These are phyloP conservation scores for Gossypium aridum DNA, from an alignment of 441 rosid genomes.

Conservation along the genomic window DNA sequence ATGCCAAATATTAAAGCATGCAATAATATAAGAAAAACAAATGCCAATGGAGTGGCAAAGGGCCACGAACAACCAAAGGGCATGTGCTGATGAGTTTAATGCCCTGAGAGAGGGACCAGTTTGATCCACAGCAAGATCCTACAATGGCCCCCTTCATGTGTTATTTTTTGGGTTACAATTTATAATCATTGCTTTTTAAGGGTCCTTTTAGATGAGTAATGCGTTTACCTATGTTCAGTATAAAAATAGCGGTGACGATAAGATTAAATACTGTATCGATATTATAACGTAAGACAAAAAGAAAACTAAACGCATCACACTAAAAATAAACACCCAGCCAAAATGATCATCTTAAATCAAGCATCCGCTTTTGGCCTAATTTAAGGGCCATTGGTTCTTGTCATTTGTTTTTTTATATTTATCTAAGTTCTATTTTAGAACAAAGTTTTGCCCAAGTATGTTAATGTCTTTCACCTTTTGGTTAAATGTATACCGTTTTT, in stretches of 20 bases:
- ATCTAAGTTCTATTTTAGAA: background rate
- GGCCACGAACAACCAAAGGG: slow-evolving; percentile 34
- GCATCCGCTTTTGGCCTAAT: slow-evolving; percentile 8
- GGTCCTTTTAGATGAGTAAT: too few relatives aligned
- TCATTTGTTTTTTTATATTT: background rate
- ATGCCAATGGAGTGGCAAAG: slow-evolving; percentile 34
- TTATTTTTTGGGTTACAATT: slow-evolving; percentile 2
- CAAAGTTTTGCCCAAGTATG: background rate
- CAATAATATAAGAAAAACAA: too few relatives aligned
- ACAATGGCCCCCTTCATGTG: slow-evolving; percentile 19
- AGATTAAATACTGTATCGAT: too few relatives aligned
- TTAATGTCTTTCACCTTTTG: background rate
- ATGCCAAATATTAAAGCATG: background rate
- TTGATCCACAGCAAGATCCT: slow-evolving; percentile 28
- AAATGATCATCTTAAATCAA: slow-evolving; percentile 1
- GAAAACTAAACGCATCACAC: too few relatives aligned
- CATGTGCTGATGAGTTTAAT: slow-evolving; percentile 35
- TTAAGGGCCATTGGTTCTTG: background rate
- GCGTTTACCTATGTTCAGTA: too few relatives aligned
- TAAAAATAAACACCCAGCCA: too few relatives aligned
- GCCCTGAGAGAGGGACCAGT: slow-evolving; percentile 29
- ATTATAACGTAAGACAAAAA: too few relatives aligned
- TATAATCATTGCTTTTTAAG: slow-evolving; percentile 5
- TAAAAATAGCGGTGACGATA: too few relatives aligned
- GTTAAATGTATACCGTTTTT: background rate